A percentile compares a stretch with the other conserved stretches of the same genome.
phyloP scores from a whole-genome alignment of 2,329 filamentous ascomycete species.

The Exophiala viscosa region DNA sequence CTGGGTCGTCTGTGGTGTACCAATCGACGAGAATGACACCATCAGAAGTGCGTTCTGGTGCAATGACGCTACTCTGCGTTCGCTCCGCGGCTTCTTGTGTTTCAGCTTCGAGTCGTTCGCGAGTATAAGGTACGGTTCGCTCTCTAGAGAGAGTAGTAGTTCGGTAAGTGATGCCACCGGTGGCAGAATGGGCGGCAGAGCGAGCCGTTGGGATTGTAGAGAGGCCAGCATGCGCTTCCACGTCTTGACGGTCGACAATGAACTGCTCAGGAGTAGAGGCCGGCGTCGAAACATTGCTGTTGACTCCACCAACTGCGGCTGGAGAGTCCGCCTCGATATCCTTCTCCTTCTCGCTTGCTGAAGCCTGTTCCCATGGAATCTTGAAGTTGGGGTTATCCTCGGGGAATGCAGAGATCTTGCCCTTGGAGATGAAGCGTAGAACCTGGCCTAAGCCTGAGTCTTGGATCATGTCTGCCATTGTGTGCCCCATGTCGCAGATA shows the following conservation, averaged over 20 bases:
- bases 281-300: conserved; percentile 5
- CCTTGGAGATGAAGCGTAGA: conserved; percentile 41
- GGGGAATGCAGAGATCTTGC: conserved; percentile 43
- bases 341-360: conserved; percentile 18
- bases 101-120: conserved; percentile 33
- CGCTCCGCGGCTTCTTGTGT: conserved; percentile 30
- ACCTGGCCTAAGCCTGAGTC: conserved; percentile 48
- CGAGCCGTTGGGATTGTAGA: conserved; percentile 16
- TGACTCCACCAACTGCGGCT: neutral
- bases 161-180: conserved; percentile 19
- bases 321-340: conserved; percentile 14
- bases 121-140: conserved; percentile 26
- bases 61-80: conserved; percentile 32
- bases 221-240: conserved; percentile 7
- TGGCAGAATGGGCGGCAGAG: conserved; percentile 8
- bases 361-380: conserved; percentile 29
- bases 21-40: conserved; percentile 37
- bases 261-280: neutral
- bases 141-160: conserved; percentile 26
- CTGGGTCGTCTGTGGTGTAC: conserved; percentile 51
- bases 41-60: conserved; percentile 34
- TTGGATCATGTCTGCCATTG: conserved; percentile 27
- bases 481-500: conserved; percentile 3
- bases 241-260: conserved; percentile 4
- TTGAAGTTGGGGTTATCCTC: conserved; percentile 39